Evolutionary conservation across 1,284 basidiomycete species (phyloP), one percentile per base, ranked within the genome.

Genomic region (Bjerkandera adusta): DNA sequence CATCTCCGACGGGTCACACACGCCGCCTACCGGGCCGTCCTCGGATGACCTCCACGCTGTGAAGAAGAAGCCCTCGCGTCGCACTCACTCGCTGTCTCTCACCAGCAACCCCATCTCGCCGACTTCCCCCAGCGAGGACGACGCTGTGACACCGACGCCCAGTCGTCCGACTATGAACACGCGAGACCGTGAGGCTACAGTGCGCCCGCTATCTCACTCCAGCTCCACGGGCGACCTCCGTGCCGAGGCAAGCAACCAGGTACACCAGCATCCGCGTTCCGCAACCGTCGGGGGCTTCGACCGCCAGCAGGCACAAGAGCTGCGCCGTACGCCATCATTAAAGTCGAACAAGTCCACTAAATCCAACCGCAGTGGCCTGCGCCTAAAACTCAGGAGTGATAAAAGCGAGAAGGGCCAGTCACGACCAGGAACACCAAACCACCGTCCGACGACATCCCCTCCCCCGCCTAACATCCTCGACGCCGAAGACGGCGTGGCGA

Each of bases 201-300:
- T 56, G 11, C 67, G 58, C n/a, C 57, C 65, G 30, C 59, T 68
- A 18, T 60, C 68, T 1, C 66, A 64, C 4, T 63, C 69, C 0
- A 67, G 63, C 11, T 75, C 70, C 7, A 64, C 66, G 1, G 67
- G 68, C 5, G 70, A 71, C 54, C 61, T 73, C 37, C 68, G 58
- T 37, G 61, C 60, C 29, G 61, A 64, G 22, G 55, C 66, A 12
- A 41, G 52, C 32, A 53, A 43, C 37, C 27, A 32, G 36, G 20
- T 37, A 15, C 45, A 33, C 49, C 53, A 39, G 41, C 59, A 35
- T 43, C 52, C 54, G 21, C 57, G 55, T 43, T 51, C 55, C n/a
- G 54, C 51, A 21, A 59, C 57, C n/a, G 42, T 55, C 18, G 49
- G 47, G 5, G 49, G 44, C 20, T 45, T 45, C 49, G 25, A 58